Evolutionary conservation across 2,329 filamentous ascomycete genomes (phyloP), one percentile per base, ranked within the genome.

Genomic region (Botrytis porri): DNA sequence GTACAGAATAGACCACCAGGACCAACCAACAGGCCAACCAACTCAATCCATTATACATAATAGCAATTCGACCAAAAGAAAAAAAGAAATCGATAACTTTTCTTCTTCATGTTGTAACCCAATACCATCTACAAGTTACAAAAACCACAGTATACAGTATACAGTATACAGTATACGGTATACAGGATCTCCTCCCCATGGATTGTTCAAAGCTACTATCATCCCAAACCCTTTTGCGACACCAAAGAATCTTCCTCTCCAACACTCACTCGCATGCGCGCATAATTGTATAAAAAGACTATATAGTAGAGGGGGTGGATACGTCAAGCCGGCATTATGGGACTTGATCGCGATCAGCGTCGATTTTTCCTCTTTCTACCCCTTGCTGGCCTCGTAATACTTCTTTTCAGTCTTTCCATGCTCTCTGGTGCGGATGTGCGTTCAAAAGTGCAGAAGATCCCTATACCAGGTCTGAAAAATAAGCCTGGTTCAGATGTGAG

Each of bases 341-440:
- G 62, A 60, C 77, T 78, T 65, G 75, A 78, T 64, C 75, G 74
- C 48, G 76, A 75, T 14, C 78, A 75, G 64, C 76, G 76, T 64
- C 77, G 77, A 8, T 61, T 79, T n/a, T 75, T 80, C 41, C 54
- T 77, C 35, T 69, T 78, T 37, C 62, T 80, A 54, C 73, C 57
- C 62, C 10, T 73, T 12, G 71, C 78, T 45, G 78, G 71, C 16
- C 61, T 75, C 32, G 51, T 78, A 41, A 70, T 80, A 41, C 73
- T 81, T 29, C 48, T 80, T 29, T 72, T 78, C 25, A 80, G 80
- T 74, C 70, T 80, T 60, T 75, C 73, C 20, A 70, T 78, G 61
- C 74, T 81, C 10, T 77, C 75, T 37, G 76, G 76, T 3, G 57
- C 74, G 16, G 77, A 80, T 77, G 70, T 79, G 48, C 74, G 66